These are phyloP conservation scores for Russula compacta DNA, from an alignment of 768 basidiomycete genomes.

Conservation along the genomic window DNA sequence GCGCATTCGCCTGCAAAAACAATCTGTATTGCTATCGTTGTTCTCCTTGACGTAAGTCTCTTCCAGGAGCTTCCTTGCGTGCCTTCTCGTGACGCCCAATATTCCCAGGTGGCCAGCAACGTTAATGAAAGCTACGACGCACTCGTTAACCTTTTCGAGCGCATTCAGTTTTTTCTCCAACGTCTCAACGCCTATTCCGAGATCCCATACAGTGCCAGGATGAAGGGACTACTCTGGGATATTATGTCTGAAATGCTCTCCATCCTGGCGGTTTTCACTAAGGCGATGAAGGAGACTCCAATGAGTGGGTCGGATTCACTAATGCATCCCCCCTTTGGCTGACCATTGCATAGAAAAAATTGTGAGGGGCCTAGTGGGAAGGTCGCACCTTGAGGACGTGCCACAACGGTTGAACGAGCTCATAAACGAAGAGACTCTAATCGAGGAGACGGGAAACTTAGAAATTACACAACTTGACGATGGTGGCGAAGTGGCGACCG, in stretches of 20 bases:
- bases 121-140: not conserved
- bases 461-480: not conserved
- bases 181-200: not conserved
- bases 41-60: not conserved
- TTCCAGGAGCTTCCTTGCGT: not conserved
- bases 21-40: not conserved
- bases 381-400: not conserved
- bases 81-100: not conserved
- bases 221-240: not conserved
- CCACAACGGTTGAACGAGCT: not conserved
- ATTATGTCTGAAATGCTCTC: not conserved
- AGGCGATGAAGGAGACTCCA: not conserved
- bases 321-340: not conserved
- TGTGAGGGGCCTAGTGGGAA: not conserved
- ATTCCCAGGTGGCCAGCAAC: not conserved
- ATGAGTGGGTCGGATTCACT: not conserved
- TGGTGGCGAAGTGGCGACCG: no score
- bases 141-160: not conserved
- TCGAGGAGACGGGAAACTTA: not conserved
- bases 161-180: not conserved
- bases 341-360: not conserved
- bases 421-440: not conserved
- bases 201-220: not conserved
- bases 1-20: not conserved
- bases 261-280: not conserved